phyloP scores from a whole-genome alignment of 2,329 filamentous ascomycete species.

The Calonectria montana region DNA sequence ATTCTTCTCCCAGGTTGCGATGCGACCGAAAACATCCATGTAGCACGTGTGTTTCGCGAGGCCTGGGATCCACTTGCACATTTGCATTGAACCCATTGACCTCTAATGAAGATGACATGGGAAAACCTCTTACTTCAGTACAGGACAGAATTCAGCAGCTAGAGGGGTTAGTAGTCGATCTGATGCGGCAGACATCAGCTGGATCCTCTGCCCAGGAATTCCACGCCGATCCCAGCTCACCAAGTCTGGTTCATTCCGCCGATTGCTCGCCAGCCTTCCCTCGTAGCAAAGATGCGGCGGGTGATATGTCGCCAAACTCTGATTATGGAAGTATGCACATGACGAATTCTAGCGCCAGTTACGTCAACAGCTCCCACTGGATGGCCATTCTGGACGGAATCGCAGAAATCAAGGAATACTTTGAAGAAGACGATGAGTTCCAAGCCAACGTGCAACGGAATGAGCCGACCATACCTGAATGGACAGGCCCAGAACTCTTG shows the following conservation, averaged over 20 bases:
- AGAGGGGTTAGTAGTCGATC: constrained; percentile 43
- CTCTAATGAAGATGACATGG: not conserved
- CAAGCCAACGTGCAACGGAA: not conserved
- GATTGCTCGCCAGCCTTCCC: not conserved
- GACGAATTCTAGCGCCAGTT: constrained; percentile 39
- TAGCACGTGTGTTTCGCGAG: not conserved
- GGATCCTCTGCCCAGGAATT: not conserved
- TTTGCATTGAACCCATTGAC: not conserved
- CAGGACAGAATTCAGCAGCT: constrained; percentile 29
- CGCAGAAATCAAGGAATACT: constrained; percentile 51
- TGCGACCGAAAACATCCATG: constrained; percentile 21
- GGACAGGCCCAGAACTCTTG: constrained; percentile 42
- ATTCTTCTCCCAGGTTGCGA: not conserved
- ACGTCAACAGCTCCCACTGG: constrained; percentile 54
- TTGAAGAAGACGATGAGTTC: constrained; percentile 44
- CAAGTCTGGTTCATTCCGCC: not conserved
- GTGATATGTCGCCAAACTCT: constrained; percentile 17
- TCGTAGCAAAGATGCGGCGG: not conserved
- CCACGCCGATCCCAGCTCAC: not conserved
- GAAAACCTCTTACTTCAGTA: not conserved
- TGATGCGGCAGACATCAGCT: constrained; percentile 36
- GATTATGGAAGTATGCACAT: constrained; percentile 48
- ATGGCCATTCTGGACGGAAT: constrained; percentile 54
- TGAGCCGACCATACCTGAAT: not conserved
- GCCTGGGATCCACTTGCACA: constrained; percentile 3